These are phyloP conservation scores for Periconia sp. DNA, from an alignment of 2,329 filamentous ascomycete genomes.

Conservation along the genomic window DNA sequence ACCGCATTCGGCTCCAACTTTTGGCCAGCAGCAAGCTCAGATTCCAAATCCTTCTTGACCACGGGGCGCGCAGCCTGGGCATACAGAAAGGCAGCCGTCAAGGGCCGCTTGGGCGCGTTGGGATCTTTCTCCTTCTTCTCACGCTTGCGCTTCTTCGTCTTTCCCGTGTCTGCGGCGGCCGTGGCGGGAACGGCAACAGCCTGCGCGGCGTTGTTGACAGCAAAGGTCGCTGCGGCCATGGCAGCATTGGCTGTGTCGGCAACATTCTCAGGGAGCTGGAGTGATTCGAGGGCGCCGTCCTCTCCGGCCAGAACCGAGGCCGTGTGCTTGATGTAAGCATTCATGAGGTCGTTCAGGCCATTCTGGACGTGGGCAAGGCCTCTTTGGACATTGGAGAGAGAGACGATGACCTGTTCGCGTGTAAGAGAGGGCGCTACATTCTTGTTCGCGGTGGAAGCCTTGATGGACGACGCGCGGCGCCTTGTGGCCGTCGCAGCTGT, in stretches of 20 bases:
- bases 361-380: conserved; percentile 43
- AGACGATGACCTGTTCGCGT: conserved; percentile 69
- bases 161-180: conserved; percentile 23
- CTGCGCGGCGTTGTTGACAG: conserved; percentile 27
- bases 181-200: conserved; percentile 21
- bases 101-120: conserved; percentile 90
- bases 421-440: neutral
- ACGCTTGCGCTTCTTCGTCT: conserved; percentile 74
- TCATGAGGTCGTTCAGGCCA: conserved; percentile 78
- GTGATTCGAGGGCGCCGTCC: conserved; percentile 46
- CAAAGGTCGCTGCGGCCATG: conserved; percentile 33
- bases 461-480: conserved; percentile 8
- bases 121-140: conserved; percentile 80
- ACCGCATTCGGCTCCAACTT: conserved; percentile 84
- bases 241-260: conserved; percentile 32
- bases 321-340: conserved; percentile 87
- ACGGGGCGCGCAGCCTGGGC: conserved; percentile 85
- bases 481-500: neutral
- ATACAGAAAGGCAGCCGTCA: conserved; percentile 95
- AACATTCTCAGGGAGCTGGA: conserved; percentile 53
- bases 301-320: conserved; percentile 71
- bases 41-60: conserved; percentile 71
- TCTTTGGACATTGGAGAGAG: conserved; percentile 78
- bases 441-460: conserved; percentile 44
- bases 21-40: conserved; percentile 63